Conservation (phyloP, 306 rosid genomes). For the Alnus glutinosa region DNA sequence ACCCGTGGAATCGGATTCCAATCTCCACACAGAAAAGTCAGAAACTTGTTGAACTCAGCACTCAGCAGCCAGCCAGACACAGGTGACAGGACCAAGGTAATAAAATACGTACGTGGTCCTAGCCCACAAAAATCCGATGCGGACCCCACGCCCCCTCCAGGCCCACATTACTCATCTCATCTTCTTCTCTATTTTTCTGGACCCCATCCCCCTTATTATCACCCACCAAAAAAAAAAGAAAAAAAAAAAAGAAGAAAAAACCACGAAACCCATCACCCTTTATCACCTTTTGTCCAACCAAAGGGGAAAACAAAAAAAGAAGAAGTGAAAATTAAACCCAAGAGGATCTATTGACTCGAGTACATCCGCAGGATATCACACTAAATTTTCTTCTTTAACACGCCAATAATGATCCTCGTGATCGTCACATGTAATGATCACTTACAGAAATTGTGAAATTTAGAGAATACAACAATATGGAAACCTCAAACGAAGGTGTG, state of each 20-base stretch:
- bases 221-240: background rate
- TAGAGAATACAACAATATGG: no score
- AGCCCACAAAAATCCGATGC: background rate
- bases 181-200: background rate
- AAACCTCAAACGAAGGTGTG: no score
- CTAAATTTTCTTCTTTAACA: no score
- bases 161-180: background rate
- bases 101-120: background rate
- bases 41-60: background rate
- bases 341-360: no score
- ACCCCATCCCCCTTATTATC: constrained; percentile 25
- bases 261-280: no score
- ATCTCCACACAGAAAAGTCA: background rate
- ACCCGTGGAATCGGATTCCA: constrained; percentile 31
- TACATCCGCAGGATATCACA: no score
- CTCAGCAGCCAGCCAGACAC: background rate
- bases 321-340: no score
- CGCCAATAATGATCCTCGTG: no score
- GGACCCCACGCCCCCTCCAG: background rate
- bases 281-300: no score
- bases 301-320: no score
- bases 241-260: background rate
- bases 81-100: background rate
- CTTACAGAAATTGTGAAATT: no score
- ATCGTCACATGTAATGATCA: no score